Evolutionary conservation across 225 moss, liverwort and hornwort species (phyloP), one percentile per base, ranked within the genome.

Genomic region (Ulota crispa): DNA sequence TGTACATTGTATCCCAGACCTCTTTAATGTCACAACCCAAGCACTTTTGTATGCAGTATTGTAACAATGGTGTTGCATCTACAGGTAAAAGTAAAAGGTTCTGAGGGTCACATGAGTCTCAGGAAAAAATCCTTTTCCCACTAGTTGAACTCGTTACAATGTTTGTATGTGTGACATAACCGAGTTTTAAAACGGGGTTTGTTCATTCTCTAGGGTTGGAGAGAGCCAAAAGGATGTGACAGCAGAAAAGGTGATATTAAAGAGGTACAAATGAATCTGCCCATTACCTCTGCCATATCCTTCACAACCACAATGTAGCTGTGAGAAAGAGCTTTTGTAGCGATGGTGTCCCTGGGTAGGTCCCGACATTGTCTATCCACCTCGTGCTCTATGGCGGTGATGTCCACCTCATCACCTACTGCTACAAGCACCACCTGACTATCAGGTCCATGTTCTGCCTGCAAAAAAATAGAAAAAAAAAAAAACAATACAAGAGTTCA

Each of bases 361-460:
- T 91, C 92, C 70, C 90, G 85, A 83, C 99, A 99, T 87, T 99
- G 99, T 65, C 61, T 89, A 83, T 93, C 91, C 66, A 99, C 86
- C 89, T 99, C 92, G 62, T 47, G 76, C 80, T 89, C 85, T 72
- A 96, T 89, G 28, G 93, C 85, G 55, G 82, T 45, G 67, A 93
- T 86, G 76, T 96, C 89, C n/a, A 99, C 93, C 27, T 91, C 91
- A 30, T 93, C 87, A 19, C 99, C 94, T 30, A 96, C 94, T 68
- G 92, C 96, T 41, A 96, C 92, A 62, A 99, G 93, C 50, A 99
- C 99, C 67, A 99, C 99, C 81, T 99, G 96, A 85, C 99, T 99
- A 87, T 99, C 99, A 68, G 99, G 96, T 26, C 99, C 96, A 70
- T 99, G 99, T 82, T 99, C 99, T 57, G 99, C 99, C 99, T 99